Percentiles rank a stretch among this genome's conserved stretches.
Conservation (phyloP, 2,329 filamentous ascomycete species). For the Talaromyces funiculosus region DNA sequence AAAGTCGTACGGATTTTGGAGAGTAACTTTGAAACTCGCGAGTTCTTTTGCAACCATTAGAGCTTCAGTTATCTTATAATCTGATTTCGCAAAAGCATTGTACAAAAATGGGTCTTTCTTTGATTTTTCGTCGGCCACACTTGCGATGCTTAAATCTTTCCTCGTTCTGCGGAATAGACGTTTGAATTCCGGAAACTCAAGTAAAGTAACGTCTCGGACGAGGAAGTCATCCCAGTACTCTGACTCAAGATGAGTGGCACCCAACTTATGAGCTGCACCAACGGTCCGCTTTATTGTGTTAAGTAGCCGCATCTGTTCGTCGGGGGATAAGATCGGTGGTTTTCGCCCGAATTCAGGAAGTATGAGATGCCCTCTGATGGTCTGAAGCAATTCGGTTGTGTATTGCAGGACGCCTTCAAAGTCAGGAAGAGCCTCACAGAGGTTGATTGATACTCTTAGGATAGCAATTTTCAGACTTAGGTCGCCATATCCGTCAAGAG, state of each 20-base stretch:
- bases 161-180: constrained; percentile 61
- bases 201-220: constrained; percentile 68
- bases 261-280: constrained; percentile 68
- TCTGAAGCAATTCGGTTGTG: constrained; percentile 75
- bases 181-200: constrained; percentile 55
- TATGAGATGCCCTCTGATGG: constrained; percentile 68
- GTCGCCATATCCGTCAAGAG: constrained; percentile 63
- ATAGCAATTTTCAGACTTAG: constrained; percentile 77
- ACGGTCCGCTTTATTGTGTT: constrained; percentile 83
- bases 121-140: constrained; percentile 34
- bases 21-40: constrained; percentile 70
- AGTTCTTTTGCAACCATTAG: constrained; percentile 74
- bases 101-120: constrained; percentile 81
- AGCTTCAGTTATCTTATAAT: constrained; percentile 52
- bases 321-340: constrained; percentile 63
- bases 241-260: constrained; percentile 63
- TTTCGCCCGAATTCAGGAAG: constrained; percentile 64
- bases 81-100: constrained; percentile 77
- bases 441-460: constrained; percentile 80
- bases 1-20: constrained; percentile 93
- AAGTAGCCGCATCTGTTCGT: constrained; percentile 79
- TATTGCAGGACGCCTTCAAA: constrained; percentile 84
- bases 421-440: constrained; percentile 89
- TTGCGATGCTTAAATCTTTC: constrained; percentile 45
- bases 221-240: constrained; percentile 98